phyloP scores from a whole-genome alignment of 2,329 filamentous ascomycete genomes.

The Plenodomus biglobosus region DNA sequence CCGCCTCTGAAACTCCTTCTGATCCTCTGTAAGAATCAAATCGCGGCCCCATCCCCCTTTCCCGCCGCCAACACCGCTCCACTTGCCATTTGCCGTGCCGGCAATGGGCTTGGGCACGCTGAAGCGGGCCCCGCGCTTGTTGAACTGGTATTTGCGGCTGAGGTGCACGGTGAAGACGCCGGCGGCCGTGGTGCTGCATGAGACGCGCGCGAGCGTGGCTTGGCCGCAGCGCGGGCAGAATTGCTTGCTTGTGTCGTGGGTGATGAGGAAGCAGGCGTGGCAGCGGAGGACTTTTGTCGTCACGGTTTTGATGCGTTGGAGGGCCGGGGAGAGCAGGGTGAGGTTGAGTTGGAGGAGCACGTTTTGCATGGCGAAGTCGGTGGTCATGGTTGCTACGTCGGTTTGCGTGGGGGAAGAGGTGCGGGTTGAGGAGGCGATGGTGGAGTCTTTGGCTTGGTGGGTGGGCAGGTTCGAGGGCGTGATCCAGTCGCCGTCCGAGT shows the following conservation, averaged over 20 bases:
- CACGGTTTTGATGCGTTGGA: slow-evolving; percentile 79
- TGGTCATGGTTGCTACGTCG: slow-evolving; percentile 88
- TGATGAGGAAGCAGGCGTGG: slow-evolving; percentile 75
- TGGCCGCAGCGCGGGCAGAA: slow-evolving; percentile 94
- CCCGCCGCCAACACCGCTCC: slow-evolving; percentile 67
- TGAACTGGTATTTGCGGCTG: slow-evolving; percentile 95
- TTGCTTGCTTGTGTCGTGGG: slow-evolving; percentile 81
- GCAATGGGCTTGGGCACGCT: slow-evolving; percentile 88
- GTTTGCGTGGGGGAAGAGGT: slow-evolving; percentile 61
- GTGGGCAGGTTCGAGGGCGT: slow-evolving; percentile 90
- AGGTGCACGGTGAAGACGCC: slow-evolving; percentile 85
- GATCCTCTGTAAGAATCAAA: slow-evolving; percentile 87
- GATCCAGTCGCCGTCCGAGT: slow-evolving; percentile 71
- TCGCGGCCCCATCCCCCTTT: slow-evolving; percentile 84
- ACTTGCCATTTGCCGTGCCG: slow-evolving; percentile 77
- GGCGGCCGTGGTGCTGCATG: slow-evolving; percentile 77
- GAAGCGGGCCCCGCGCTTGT: slow-evolving; percentile 87
- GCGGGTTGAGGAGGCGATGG: slow-evolving; percentile 44
- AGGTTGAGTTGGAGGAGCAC: slow-evolving; percentile 93
- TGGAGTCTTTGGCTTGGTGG: slow-evolving; percentile 69
- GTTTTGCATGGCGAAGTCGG: slow-evolving; percentile 98
- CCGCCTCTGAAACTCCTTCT: slow-evolving; percentile 82
- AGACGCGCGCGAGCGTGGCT: slow-evolving; percentile 78
- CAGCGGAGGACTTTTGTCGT: slow-evolving; percentile 90
- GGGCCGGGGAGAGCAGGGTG: slow-evolving; percentile 75